Conservation (phyloP, 768 basidiomycete genomes). For the Xerocomellus dryophilus region DNA sequence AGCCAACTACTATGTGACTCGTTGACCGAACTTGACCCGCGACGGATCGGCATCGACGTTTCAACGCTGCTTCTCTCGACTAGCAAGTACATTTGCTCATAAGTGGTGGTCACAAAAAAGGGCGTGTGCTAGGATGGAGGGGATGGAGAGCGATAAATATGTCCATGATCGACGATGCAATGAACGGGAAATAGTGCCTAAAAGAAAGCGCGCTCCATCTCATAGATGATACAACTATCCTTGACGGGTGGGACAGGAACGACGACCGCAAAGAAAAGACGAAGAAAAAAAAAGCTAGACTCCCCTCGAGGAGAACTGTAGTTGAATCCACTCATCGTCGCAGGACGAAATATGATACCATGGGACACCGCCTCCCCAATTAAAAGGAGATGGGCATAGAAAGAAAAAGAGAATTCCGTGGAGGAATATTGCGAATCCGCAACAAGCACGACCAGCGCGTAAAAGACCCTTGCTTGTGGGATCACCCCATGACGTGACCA, state of each 20-base stretch:
- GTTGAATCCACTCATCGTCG: not conserved
- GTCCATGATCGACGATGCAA: conserved; percentile 20
- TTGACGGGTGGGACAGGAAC: not conserved
- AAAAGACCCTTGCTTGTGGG: not conserved
- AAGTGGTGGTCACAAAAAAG: not conserved
- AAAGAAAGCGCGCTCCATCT: not conserved
- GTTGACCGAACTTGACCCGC: not conserved
- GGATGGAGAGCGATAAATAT: conserved; percentile 9
- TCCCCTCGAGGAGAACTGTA: not conserved
- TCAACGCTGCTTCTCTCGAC: not conserved
- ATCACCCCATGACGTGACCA: conserved; percentile 34
- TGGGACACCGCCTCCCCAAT: not conserved
- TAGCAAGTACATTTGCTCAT: not conserved
- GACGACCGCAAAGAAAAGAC: not conserved
- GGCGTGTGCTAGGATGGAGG: not conserved
- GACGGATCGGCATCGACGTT: not conserved
- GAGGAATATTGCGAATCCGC: not conserved
- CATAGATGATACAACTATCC: conserved; percentile 8
- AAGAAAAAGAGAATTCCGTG: conserved; percentile 1
- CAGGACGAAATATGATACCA: not conserved
- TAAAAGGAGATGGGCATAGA: not conserved
- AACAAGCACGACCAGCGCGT: conserved; percentile 23
- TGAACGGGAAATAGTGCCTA: conserved; percentile 4
- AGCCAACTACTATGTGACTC: not conserved
- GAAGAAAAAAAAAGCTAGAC: not conserved